Base-by-base conservation (phyloP, 495 filamentous ascomycete genomes). In the Hypoxylon subgilvum region DNA sequence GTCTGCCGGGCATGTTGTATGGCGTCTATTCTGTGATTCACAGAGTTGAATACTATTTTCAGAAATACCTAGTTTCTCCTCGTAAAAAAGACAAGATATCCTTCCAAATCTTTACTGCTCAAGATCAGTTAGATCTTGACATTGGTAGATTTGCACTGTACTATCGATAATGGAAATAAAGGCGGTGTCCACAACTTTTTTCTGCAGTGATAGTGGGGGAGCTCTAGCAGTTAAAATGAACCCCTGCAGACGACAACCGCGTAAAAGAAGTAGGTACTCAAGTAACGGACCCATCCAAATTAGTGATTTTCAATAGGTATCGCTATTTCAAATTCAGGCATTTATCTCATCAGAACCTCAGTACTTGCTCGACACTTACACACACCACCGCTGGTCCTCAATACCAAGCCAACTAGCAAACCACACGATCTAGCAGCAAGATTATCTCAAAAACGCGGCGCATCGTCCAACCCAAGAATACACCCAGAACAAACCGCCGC, bases 1-100 rank as follows among this genome's bases (percentile, higher is more conserved):
- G 85, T 51, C 83, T 78, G 72, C 87, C 86, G 61, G 88, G 83
- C 88, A 91, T 91, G 47, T 55, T 76, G 70, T 49, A 39, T 13
- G 13, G 9, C 27, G 5, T 30, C 10, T 30, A 30, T n/a, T n/a
- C n/a, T n/a, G n/a, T n/a, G n/a, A n/a, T n/a, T n/a, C n/a, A n/a
- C n/a, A n/a, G n/a, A n/a, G n/a, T n/a, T n/a, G n/a, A n/a, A n/a
- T n/a, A n/a, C n/a, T n/a, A n/a, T n/a, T n/a, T n/a, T n/a, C n/a
- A n/a, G n/a, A n/a, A n/a, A n/a, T n/a, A n/a, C n/a, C n/a, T n/a
- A n/a, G n/a, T n/a, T n/a, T n/a, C n/a, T n/a, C n/a, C n/a, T n/a
- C n/a, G n/a, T n/a, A n/a, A n/a, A n/a, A n/a, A n/a, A n/a, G n/a
- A n/a, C n/a, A n/a, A n/a, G n/a, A n/a, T n/a, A n/a, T n/a, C n/a